Percentiles rank a stretch among this genome's conserved stretches.
phyloP scores from a whole-genome alignment of 208 protist genomes.

The Porcisia hertigi region DNA sequence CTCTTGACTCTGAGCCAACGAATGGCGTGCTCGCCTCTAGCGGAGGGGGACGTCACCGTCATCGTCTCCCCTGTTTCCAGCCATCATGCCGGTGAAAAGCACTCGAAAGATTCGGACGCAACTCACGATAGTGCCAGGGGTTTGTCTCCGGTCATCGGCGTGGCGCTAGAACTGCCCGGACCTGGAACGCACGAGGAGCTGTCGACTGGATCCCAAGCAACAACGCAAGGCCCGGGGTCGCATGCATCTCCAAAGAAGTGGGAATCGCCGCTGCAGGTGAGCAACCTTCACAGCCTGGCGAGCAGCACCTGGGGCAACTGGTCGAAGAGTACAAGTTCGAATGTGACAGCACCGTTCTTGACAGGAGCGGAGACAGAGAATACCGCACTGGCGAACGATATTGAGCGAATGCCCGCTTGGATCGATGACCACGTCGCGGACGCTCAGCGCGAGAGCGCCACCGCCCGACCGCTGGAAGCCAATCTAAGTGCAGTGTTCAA shows the following conservation, averaged over 20 bases:
- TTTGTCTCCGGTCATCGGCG: not conserved
- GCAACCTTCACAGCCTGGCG: not conserved
- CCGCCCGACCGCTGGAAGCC: not conserved
- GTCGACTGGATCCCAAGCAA: not conserved
- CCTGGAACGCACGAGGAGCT: not conserved
- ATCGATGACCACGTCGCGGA: not conserved
- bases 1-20: not conserved
- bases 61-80: not conserved
- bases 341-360: not conserved
- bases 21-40: no score
- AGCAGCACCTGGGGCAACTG: not conserved
- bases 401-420: not conserved
- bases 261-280: not conserved
- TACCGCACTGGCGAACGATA: not conserved
- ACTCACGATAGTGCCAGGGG: not conserved
- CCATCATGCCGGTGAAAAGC: not conserved
- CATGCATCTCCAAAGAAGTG: slow-evolving; percentile 4
- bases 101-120: not conserved
- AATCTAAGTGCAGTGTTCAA: slow-evolving; percentile 13
- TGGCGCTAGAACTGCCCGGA: not conserved
- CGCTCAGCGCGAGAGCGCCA: not conserved
- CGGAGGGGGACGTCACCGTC: not conserved
- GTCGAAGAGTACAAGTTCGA: not conserved
- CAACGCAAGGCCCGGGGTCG: not conserved
- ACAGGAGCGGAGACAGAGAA: not conserved